These are phyloP conservation scores for Fusarium keratoplasticum DNA, from an alignment of 2,329 filamentous ascomycete species.

Conservation along the genomic window DNA sequence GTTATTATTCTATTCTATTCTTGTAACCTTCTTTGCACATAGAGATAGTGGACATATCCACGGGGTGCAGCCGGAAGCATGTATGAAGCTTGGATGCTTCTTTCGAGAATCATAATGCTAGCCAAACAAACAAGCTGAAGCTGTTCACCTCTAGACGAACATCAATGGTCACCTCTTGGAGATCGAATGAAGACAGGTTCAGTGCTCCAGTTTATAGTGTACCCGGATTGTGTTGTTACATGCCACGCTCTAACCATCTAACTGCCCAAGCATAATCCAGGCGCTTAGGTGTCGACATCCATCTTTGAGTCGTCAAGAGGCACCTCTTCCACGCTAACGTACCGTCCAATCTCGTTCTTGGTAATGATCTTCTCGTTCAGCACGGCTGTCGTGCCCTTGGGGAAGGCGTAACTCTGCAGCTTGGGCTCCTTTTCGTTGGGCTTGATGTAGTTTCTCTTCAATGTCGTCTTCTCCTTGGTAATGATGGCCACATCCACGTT, in stretches of 20 bases:
- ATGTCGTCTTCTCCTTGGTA: slow-evolving; percentile 91
- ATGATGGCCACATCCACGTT: slow-evolving; percentile 98
- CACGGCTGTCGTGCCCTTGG: slow-evolving; percentile 91
- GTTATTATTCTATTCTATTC: slow-evolving; percentile 28
- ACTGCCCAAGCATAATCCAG: slow-evolving; percentile 12
- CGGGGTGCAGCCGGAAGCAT: slow-evolving; percentile 5
- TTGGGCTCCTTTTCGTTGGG: slow-evolving; percentile 93
- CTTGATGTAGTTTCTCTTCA: slow-evolving; percentile 92
- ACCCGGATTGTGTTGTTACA: slow-evolving; percentile 42
- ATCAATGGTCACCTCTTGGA: slow-evolving; percentile 13
- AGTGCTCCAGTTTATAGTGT: slow-evolving; percentile 34
- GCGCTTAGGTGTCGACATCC: slow-evolving; percentile 70
- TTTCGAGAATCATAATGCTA: background rate
- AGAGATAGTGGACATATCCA: slow-evolving; percentile 9
- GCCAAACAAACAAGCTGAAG: background rate
- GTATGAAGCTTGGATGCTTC: background rate
- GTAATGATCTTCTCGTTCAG: slow-evolving; percentile 96
- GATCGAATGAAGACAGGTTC: slow-evolving; percentile 19
- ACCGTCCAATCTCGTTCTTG: slow-evolving; percentile 93
- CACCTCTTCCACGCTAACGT: slow-evolving; percentile 90
- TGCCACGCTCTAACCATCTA: slow-evolving; percentile 34
- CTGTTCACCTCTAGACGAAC: background rate
- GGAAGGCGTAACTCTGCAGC: slow-evolving; percentile 92
- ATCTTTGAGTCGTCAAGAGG: slow-evolving; percentile 76
- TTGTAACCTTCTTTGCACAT: slow-evolving; percentile 29